Evolutionary conservation across 306 rosid genomes (phyloP).

Genomic region (Dryas drummondii): DNA sequence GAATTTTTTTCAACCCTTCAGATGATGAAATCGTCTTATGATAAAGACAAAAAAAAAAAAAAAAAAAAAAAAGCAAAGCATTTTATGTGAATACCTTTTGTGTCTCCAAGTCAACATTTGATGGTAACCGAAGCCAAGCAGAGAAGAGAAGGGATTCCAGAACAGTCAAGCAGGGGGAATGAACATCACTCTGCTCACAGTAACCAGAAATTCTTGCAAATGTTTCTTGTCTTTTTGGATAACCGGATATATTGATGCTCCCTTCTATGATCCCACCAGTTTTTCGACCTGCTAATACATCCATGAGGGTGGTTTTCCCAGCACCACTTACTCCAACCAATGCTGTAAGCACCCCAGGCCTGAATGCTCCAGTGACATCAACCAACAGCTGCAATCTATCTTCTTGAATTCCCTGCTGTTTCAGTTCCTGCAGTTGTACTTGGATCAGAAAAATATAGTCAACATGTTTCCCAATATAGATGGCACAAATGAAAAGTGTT

Average conservation of each 20-base stretch:
- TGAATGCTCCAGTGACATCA: slow-evolving; percentile 84
- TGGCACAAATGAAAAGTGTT: slow-evolving; percentile 6
- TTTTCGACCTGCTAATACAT: slow-evolving; percentile 94
- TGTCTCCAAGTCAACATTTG: slow-evolving; percentile 73
- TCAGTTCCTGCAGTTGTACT: slow-evolving; percentile 72
- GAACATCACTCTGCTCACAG: slow-evolving; percentile 95
- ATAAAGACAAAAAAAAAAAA: slow-evolving; percentile 15
- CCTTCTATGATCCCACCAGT: slow-evolving; percentile 91
- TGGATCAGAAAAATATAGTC: slow-evolving; percentile 37
- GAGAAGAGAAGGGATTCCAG: slow-evolving; percentile 88
- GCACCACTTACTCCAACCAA: slow-evolving; percentile 98
- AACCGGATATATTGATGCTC: slow-evolving; percentile 70
- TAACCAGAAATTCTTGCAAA: slow-evolving; percentile 98
- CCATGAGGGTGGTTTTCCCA: slow-evolving; percentile 98
- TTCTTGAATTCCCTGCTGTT: slow-evolving; percentile 86
- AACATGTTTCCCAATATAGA: slow-evolving; percentile 23
- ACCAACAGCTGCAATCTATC: slow-evolving; percentile 76
- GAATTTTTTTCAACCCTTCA: slow-evolving; percentile 20
- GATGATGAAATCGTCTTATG: slow-evolving; percentile 13
- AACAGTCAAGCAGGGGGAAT: slow-evolving; percentile 91
- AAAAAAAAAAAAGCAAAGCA: slow-evolving; percentile 20
- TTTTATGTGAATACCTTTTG: slow-evolving; percentile 56
- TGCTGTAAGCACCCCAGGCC: slow-evolving; percentile 94
- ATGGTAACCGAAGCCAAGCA: slow-evolving; percentile 89
- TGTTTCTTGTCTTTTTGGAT: slow-evolving; percentile 85